Evolutionary conservation across 2,329 filamentous ascomycete species (phyloP), one percentile per base, ranked within the genome.

Genomic region (Plectosphaerella sp.): DNA sequence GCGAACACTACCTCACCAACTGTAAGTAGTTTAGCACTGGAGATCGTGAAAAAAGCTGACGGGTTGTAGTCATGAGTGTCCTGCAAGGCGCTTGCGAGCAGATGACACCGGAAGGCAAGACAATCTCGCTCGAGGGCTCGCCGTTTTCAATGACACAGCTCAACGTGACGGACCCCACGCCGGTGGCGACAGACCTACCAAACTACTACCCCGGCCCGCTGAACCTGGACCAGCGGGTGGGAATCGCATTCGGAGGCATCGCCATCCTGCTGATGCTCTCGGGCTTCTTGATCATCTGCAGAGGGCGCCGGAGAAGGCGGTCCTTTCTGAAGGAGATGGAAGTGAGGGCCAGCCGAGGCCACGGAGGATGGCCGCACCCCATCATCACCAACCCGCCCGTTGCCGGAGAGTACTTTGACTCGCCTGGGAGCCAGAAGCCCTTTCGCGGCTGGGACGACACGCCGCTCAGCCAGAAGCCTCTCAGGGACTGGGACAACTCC

Each of bases 31-130:
- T 22, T 22, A 5, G 5, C 22, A 22, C 22, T 22, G 22, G 22
- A 22, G 22, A 22, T 22, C 22, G 5, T 22, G 22, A 22, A 22
- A 3, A 22, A 12, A 20, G 16, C 55, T 61, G 36, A 60, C 53
- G 39, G 24, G 11, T 24, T 28, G 7, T 35, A 78, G 75, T 78
- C 55, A 56, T 82, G 42, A 74, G 69, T 12, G 67, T 78, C 36
- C 70, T 86, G 8, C 67, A 81, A 52, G 81, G 79, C 16, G 82
- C 77, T 7, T 86, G 83, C 58, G 61, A 72, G 49, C 78, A 84
- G 56, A 69, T 69, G 52, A 79, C 83, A 0, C 55, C 61, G 0
- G 62, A 70, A 0, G 81, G 80, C 0, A 59, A 65, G 0, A 74
- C 67, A 0, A 59, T 86, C n/a, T 75, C 75, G 4, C 60, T 83